A percentile compares a stretch with the other conserved stretches of the same genome.
These are phyloP conservation scores for Ceratocystis albifundus DNA, from an alignment of 2,329 filamentous ascomycete species.

Conservation along the genomic window DNA sequence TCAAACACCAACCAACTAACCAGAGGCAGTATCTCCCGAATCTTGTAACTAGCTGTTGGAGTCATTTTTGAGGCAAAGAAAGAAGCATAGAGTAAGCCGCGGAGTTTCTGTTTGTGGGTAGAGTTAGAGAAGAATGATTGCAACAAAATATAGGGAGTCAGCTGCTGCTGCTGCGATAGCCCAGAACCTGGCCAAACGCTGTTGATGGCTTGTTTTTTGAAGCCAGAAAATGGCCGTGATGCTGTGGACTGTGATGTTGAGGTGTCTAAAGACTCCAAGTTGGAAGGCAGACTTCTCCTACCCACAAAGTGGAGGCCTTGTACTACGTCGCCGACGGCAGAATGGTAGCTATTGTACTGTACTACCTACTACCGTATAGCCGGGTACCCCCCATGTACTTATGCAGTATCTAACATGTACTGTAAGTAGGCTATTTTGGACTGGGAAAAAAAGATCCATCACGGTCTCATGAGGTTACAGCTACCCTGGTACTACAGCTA, in stretches of 20 bases:
- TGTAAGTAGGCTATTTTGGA: background rate
- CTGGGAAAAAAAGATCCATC: background rate
- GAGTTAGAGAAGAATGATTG: background rate
- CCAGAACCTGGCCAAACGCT: background rate
- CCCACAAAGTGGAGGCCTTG: background rate
- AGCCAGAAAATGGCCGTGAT: background rate
- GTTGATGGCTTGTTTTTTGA: background rate
- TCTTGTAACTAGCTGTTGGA: background rate
- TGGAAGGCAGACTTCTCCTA: background rate
- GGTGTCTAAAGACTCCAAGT: background rate
- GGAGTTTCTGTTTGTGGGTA: background rate
- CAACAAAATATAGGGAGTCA: background rate
- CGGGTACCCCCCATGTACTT: conserved; percentile 1
- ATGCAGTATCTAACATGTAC: background rate
- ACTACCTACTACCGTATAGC: background rate
- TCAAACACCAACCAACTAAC: background rate
- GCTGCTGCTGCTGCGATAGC: background rate
- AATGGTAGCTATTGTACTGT: background rate
- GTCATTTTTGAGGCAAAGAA: background rate
- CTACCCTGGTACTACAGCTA: background rate
- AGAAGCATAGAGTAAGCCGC: background rate
- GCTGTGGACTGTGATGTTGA: background rate
- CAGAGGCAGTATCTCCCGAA: background rate
- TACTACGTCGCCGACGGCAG: conserved; percentile 4
- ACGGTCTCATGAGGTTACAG: background rate